Base-by-base conservation (phyloP, 208 protist genomes). In the Herpetomonas samuelpessoai region DNA sequence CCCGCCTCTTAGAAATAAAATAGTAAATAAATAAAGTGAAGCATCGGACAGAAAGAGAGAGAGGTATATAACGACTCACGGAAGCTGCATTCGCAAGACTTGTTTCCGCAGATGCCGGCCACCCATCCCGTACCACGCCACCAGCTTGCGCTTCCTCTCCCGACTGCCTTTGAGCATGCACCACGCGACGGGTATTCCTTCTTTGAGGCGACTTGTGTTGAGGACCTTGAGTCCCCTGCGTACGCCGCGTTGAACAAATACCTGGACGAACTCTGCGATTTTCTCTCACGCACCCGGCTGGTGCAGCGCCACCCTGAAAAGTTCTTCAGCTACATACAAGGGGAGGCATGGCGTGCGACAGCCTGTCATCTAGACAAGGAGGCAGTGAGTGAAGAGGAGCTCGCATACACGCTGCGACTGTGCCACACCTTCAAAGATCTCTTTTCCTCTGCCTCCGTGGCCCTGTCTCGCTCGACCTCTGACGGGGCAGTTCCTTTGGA, bases 291-390 rank as follows among this genome's bases (percentile, higher is more conserved):
- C 6, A 78, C 77, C 18, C 74, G 81, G n/a, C 69, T 93, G 2
- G 79, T 95, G 48, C 86, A 93, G 48, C 58, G 74, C 12, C 83
- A 93, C 68, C 86, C 89, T 2, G 81, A 92, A 12, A 73, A 88
- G 47, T 95, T 81, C 58, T 93, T 95, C 31, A 52, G 77, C 31
- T 78, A 82, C 47, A 56, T 86, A 28, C 63, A 50, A 12, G 50
- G 66, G 47, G 72, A 49, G 53, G 59, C 48, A 30, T 63, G 70
- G 71, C 56, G 62, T n/a, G 4, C 44, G 9, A n/a, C 25, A 18
- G 18, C 66, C 0, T 21, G 25, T 30, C 83, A 86, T 50, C 53
- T 86, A 6, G 84, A 86, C 61, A 64, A 71, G 21, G 74, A 55
- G 3, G 27, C 60, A 7, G 77, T 91, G 1, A 61, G 69, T 2